phyloP scores from a whole-genome alignment of 2,329 filamentous ascomycete species.

The Colletotrichum eleusines region DNA sequence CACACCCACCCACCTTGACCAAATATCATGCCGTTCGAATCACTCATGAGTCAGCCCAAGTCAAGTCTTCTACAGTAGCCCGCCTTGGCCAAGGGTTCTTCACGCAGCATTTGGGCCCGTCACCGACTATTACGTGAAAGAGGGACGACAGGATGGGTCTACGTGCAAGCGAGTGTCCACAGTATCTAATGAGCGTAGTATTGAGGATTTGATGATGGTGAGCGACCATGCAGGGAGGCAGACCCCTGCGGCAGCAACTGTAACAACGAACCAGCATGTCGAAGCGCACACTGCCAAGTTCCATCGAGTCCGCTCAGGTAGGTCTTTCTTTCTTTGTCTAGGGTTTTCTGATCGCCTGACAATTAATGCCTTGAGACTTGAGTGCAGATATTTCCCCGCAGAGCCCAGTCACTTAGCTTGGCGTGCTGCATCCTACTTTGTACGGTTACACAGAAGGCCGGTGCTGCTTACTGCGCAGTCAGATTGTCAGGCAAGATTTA shows the following conservation, averaged over 20 bases:
- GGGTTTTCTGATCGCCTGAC: background rate
- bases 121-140: constrained; percentile 10
- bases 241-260: constrained; percentile 7
- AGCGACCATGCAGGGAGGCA: background rate
- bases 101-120: constrained; percentile 5
- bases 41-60: constrained; percentile 14
- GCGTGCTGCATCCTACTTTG: background rate
- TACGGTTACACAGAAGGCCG: background rate
- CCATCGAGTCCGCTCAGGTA: background rate
- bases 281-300: background rate
- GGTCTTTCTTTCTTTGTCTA: background rate
- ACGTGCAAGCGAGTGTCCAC: background rate
- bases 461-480: background rate
- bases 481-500: background rate
- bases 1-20: no score
- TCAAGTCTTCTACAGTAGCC: constrained; percentile 12
- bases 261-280: background rate
- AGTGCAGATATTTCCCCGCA: background rate
- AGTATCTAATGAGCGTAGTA: background rate
- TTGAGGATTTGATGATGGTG: background rate
- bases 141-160: background rate
- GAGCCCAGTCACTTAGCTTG: background rate
- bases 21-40: constrained; percentile 9
- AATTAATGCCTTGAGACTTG: background rate
- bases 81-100: background rate